Conservation (phyloP, 305 asterid species). For the Vinca major region DNA sequence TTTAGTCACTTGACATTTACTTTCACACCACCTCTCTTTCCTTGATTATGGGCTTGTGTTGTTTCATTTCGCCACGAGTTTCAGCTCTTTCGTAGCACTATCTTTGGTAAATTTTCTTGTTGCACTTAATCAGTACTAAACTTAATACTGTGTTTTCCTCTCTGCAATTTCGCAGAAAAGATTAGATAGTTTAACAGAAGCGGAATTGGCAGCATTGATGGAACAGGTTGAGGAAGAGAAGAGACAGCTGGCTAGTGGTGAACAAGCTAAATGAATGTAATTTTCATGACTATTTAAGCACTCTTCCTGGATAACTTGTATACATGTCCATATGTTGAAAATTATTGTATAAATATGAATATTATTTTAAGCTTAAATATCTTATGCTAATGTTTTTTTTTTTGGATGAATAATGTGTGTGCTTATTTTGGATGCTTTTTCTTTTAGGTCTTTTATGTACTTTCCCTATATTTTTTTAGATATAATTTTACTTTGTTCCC, state of each 20-base stretch:
- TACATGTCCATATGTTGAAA: background rate
- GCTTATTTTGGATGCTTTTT: too few relatives aligned
- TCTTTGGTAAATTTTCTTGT: background rate
- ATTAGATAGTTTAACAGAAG: slow-evolving; percentile 85
- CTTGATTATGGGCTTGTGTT: background rate
- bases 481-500: too few relatives aligned
- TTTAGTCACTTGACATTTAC: slow-evolving; percentile 16
- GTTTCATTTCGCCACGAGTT: background rate
- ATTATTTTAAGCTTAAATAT: too few relatives aligned
- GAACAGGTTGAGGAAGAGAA: slow-evolving; percentile 97
- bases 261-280: slow-evolving; percentile 30
- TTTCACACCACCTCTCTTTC: background rate
- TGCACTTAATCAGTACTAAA: slow-evolving; percentile 5
- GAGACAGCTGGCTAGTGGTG: slow-evolving; percentile 35
- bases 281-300: background rate
- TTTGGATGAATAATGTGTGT: too few relatives aligned
- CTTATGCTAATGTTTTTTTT: too few relatives aligned
- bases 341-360: too few relatives aligned
- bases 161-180: slow-evolving; percentile 48
- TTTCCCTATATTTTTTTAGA: too few relatives aligned
- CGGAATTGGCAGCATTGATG: slow-evolving; percentile 63
- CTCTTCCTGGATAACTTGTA: background rate
- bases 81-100: background rate
- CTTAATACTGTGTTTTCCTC: background rate
- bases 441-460: too few relatives aligned